phyloP scores from a whole-genome alignment of 1,284 basidiomycete genomes.

The Cutaneotrichosporon sp. region DNA sequence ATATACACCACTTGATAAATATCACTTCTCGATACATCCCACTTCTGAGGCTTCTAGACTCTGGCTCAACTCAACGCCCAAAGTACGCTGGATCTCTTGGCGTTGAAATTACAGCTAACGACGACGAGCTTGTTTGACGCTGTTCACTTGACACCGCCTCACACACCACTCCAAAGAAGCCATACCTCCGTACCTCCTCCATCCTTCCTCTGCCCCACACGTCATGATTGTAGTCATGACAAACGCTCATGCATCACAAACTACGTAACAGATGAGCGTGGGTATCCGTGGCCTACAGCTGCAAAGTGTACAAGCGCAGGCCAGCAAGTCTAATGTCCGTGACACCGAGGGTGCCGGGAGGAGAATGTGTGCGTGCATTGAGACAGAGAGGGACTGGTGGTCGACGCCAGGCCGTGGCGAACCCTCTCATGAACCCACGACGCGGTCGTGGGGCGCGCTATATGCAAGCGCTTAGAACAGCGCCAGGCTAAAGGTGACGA shows the following conservation, averaged over 20 bases:
- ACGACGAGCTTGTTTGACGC: not conserved
- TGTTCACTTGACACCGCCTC: not conserved
- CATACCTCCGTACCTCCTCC: not conserved
- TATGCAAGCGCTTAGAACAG: slow-evolving; percentile 8
- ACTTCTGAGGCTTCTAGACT: not conserved
- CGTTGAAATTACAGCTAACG: not conserved
- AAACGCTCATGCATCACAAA: slow-evolving; percentile 13
- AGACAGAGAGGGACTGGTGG: not conserved
- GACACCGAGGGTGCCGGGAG: not conserved
- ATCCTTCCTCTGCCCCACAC: not conserved
- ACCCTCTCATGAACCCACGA: slow-evolving; percentile 3
- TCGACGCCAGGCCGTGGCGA: slow-evolving; percentile 3
- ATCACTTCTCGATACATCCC: not conserved
- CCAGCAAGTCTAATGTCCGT: slow-evolving; percentile 11
- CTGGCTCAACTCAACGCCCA: not conserved
- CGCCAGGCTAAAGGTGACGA: slow-evolving; percentile 10
- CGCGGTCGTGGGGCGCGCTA: not conserved
- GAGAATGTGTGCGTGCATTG: not conserved
- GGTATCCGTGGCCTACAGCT: slow-evolving; percentile 9
- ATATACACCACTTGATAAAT: not conserved
- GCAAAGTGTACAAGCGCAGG: not conserved
- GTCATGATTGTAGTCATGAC: not conserved
- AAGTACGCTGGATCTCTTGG: too few relatives aligned
- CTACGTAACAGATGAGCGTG: slow-evolving; percentile 8
- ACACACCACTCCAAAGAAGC: not conserved